Conservation (phyloP, 352 stramenopile species). For the Phytophthora boehmeriae region DNA sequence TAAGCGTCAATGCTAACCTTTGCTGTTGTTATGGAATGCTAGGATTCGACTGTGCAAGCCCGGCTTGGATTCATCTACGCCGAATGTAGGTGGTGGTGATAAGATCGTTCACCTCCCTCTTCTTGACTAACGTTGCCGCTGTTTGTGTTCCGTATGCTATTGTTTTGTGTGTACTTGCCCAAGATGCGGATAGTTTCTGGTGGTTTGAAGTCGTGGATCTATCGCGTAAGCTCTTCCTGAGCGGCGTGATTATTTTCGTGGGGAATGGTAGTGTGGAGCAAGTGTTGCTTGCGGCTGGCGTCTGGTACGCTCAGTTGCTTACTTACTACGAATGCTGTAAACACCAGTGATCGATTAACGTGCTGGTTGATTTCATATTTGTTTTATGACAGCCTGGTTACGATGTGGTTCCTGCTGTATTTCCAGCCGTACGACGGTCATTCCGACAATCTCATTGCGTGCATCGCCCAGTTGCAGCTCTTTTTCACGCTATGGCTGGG, state of each 20-base stretch:
- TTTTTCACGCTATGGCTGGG: conserved; percentile 86
- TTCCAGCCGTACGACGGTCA: conserved; percentile 79
- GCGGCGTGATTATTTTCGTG: conserved; percentile 76
- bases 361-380: too few relatives aligned
- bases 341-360: too few relatives aligned
- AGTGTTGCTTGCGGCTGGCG: conserved; percentile 64
- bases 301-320: conserved; percentile 61
- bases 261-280: conserved; percentile 73
- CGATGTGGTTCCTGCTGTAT: conserved; percentile 82
- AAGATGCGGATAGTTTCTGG: conserved; percentile 72
- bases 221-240: conserved; percentile 79
- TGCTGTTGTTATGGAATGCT: background rate
- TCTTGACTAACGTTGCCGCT: too few relatives aligned
- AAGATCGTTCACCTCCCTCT: background rate
- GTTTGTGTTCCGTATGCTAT: conserved; percentile 3
- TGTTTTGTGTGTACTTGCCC: background rate
- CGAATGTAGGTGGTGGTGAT: conserved; percentile 52
- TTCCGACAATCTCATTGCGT: conserved; percentile 75
- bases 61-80: conserved; percentile 82
- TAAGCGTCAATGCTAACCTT: too few relatives aligned
- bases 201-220: conserved; percentile 87
- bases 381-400: conserved; percentile 44
- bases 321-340: too few relatives aligned
- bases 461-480: conserved; percentile 77
- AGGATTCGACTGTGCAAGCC: conserved; percentile 73